Conservation (phyloP, 1,139 yeast genomes). For the Schizosaccharomyces versatilis region DNA sequence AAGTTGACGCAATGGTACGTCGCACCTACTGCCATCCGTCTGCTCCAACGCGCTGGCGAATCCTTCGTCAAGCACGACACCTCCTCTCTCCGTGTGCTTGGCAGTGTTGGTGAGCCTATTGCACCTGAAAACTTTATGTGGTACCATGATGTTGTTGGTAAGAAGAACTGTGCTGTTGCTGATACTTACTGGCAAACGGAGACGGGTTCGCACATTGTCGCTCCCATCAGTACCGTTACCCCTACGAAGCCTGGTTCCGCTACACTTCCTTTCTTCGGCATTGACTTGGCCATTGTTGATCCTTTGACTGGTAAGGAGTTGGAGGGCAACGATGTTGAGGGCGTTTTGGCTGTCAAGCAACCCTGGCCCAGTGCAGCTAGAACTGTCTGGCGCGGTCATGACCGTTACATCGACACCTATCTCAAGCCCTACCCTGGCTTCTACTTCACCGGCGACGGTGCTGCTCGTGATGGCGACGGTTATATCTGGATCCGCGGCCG, state of each 20-base stretch:
- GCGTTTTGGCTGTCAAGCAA: conserved; percentile 70
- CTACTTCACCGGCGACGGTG: conserved; percentile 97
- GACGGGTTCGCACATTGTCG: conserved; percentile 87
- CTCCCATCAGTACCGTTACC: conserved; percentile 82
- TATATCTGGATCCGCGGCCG: conserved; percentile 97
- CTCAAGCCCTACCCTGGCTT: conserved; percentile 87
- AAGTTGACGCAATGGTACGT: conserved; percentile 92
- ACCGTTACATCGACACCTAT: conserved; percentile 78
- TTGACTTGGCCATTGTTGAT: conserved; percentile 72
- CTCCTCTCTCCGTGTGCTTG: conserved; percentile 76
- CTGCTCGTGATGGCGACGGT: conserved; percentile 92
- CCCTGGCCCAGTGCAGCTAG: conserved; percentile 99
- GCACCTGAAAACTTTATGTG: conserved; percentile 97
- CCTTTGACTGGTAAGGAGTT: conserved; percentile 75
- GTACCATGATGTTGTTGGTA: conserved; percentile 85
- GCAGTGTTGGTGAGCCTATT: conserved; percentile 97
- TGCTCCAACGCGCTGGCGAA: conserved; percentile 87
- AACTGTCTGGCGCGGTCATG: conserved; percentile 80
- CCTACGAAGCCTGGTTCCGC: conserved; percentile 97
- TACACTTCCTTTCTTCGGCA: conserved; percentile 87
- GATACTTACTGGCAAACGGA: conserved; percentile 99
- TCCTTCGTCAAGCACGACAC: conserved; percentile 73
- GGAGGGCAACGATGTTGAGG: conserved; percentile 79
- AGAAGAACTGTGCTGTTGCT: conserved; percentile 60
- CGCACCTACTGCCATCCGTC: conserved; percentile 93